Evolutionary conservation across 1,139 yeast genomes (phyloP).

Genomic region (Saccharomyces hybrid): DNA sequence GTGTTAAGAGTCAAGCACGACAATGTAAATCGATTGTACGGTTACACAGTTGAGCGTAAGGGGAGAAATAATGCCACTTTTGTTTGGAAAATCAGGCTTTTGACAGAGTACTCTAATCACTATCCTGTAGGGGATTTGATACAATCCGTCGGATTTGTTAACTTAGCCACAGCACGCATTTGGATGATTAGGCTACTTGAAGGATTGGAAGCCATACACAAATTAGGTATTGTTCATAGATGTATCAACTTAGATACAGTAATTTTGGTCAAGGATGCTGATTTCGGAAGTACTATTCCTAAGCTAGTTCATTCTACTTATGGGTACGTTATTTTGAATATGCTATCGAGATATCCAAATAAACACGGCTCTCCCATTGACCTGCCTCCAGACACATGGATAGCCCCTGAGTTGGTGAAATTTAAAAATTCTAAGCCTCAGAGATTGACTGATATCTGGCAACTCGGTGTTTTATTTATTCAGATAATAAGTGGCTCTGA

Average conservation of each 20-base stretch:
- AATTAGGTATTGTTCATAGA: conserved; percentile 70
- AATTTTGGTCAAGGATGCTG: conserved; percentile 42
- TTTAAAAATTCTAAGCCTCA: conserved; percentile 43
- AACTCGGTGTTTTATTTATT: conserved; percentile 71
- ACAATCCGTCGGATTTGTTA: conserved; percentile 60
- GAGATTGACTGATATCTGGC: conserved; percentile 88
- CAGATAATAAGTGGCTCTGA: conserved; percentile 64
- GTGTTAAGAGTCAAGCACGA: conserved; percentile 54
- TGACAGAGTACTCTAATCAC: conserved; percentile 57
- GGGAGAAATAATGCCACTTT: conserved; percentile 28
- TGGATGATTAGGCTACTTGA: conserved; percentile 88
- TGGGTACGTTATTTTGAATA: conserved; percentile 54
- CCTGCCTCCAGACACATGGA: conserved; percentile 43
- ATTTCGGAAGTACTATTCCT: conserved; percentile 49
- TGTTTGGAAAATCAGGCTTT: conserved; percentile 57
- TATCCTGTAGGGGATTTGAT: conserved; percentile 61
- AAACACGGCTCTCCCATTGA: conserved; percentile 20
- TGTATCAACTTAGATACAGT: conserved; percentile 58
- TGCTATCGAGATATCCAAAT: conserved; percentile 50
- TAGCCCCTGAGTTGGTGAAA: conserved; percentile 66
- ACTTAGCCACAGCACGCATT: conserved; percentile 67
- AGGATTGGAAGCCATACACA: conserved; percentile 76
- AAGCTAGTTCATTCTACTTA: conserved; percentile 65
- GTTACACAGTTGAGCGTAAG: conserved; percentile 59
- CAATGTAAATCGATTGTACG: conserved; percentile 56